These are phyloP conservation scores for Flaveria linearis DNA, from an alignment of 129 eudicot species.

Conservation along the genomic window DNA sequence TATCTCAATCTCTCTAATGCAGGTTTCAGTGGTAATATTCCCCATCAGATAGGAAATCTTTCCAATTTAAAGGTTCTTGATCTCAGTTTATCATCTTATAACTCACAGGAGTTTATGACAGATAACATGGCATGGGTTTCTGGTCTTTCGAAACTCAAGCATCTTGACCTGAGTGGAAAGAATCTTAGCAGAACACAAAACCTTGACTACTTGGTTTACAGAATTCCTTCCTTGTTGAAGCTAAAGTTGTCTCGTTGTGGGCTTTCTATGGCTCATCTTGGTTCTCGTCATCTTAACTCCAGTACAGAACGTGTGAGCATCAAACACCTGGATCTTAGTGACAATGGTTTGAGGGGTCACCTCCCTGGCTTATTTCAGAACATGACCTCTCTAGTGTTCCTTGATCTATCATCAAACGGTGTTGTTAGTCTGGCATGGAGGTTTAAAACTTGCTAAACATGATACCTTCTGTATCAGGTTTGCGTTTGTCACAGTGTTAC, in stretches of 20 bases:
- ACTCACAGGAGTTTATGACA: not conserved
- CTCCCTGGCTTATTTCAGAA: not conserved
- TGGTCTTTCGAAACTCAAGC: not conserved
- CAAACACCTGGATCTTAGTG: constrained; percentile 22
- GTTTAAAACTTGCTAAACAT: not conserved
- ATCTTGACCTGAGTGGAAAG: constrained; percentile 17
- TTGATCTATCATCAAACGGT: not conserved
- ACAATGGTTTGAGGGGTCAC: not conserved
- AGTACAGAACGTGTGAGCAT: constrained; percentile 21
- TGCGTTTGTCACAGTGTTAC: not conserved
- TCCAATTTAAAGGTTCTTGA: constrained; percentile 33
- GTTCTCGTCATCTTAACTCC: constrained; percentile 19
- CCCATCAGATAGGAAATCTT: constrained; percentile 37
- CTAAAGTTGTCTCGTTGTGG: not conserved
- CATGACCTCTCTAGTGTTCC: not conserved
- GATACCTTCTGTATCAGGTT: not conserved
- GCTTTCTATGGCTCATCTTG: constrained; percentile 11
- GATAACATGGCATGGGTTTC: constrained; percentile 18
- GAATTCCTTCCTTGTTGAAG: not conserved
- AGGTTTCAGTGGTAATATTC: constrained; percentile 20
- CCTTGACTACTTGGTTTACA: not conserved
- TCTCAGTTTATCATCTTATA: not conserved
- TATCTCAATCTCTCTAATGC: constrained; percentile 31
- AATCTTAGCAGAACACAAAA: constrained; percentile 1
- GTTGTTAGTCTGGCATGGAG: not conserved